Conservation (phyloP, 371 early-diverging fungal genomes). For the Zychaea mexicana region DNA sequence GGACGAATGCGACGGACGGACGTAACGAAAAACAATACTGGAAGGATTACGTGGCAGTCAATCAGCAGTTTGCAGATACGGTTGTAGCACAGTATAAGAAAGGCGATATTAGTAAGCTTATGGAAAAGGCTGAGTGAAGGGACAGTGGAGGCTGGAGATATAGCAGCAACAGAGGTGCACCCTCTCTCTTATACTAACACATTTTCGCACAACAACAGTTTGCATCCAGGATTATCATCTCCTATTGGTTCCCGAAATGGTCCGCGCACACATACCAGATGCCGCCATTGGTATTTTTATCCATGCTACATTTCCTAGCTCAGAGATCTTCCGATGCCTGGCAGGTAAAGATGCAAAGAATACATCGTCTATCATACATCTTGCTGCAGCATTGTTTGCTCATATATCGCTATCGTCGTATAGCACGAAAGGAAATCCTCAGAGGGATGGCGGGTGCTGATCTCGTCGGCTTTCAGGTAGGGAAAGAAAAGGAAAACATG, state of each 20-base stretch:
- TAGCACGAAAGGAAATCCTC: slow-evolving; percentile 88
- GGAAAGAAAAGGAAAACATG: neutral
- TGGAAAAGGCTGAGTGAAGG: too few species aligned
- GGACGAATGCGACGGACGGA: slow-evolving; percentile 72
- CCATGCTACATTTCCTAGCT: slow-evolving; percentile 96
- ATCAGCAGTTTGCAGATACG: slow-evolving; percentile 79
- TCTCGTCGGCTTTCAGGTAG: slow-evolving; percentile 89
- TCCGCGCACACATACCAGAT: slow-evolving; percentile 75
- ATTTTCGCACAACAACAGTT: too few species aligned
- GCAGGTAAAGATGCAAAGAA: slow-evolving; percentile 2
- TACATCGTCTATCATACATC: too few species aligned
- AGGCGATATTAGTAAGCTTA: slow-evolving; percentile 80
- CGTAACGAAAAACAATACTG: slow-evolving; percentile 72
- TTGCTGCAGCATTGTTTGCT: too few species aligned
- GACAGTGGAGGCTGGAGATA: too few species aligned
- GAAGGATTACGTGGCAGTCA: slow-evolving; percentile 86
- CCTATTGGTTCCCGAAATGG: slow-evolving; percentile 86
- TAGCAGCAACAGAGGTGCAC: too few species aligned
- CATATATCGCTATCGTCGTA: too few species aligned
- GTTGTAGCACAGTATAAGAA: slow-evolving; percentile 70
- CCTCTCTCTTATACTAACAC: too few species aligned
- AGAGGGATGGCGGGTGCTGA: slow-evolving; percentile 91
- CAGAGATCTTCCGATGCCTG: slow-evolving; percentile 27
- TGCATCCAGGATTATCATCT: slow-evolving; percentile 99
- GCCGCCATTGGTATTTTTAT: slow-evolving; percentile 95